Evolutionary conservation across 1,284 basidiomycete species (phyloP), one percentile per base, ranked within the genome.

Genomic region (Cryptococcus hybrid): DNA sequence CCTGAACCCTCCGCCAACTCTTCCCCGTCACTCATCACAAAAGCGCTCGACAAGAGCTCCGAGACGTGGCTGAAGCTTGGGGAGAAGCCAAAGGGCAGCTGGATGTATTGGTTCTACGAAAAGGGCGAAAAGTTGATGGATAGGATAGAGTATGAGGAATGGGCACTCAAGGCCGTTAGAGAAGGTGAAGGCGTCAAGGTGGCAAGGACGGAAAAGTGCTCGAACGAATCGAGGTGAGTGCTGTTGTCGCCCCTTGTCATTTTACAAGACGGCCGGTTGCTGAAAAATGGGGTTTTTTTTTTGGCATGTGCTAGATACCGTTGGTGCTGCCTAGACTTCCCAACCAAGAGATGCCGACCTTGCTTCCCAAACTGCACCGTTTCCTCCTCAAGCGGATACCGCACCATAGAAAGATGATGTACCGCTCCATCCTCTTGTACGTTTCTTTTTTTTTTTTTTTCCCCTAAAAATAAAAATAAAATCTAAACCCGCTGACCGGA

Each of bases 81-180:
- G 9, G 59, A 67, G 39, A 73, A 73, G 58, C 64, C 68, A 9
- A 63, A 64, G 49, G 63, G 68, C n/a, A 63, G 63, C 8, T 72
- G 70, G 70, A 74, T 71, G 65, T 73, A 67, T 52, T 74, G 71
- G 72, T 71, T 76, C 54, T 76, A 73, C 60, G 62, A 61, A 36
- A 71, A 67, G 53, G 77, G 77, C 11, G 77, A 78, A 63, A 58
- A 68, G 11, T 66, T 78, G 61, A 78, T 78, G 77, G 77, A 78
- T 64, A 64, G 61, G 60, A 76, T 77, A 46, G 75, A 78, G 51
- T 34, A 56, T 56, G 1, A 48, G 52, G 11, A 59, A 66, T 78
- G 75, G 75, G 65, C 66, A 36, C 63, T 77, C 53, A 75, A 76
- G 60, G 59, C 53, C 15, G 56, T 76, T 13, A 66, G 70, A 24